phyloP scores from a whole-genome alignment of 331 rosid species.

The Stylosanthes scabra region DNA sequence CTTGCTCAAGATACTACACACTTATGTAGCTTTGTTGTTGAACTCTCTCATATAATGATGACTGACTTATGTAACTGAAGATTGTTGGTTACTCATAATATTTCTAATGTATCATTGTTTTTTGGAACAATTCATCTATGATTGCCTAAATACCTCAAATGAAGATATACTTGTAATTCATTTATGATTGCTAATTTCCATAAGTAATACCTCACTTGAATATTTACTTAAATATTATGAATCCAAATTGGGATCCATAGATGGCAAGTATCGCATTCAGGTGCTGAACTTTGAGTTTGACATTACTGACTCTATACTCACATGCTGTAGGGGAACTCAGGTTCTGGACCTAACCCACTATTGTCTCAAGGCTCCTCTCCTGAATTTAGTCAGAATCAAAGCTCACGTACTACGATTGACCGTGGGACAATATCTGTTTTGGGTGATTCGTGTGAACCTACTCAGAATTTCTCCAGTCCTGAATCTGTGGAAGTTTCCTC shows the following conservation, averaged over 20 bases:
- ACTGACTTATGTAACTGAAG: conserved; percentile 7
- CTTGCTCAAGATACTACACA: neutral
- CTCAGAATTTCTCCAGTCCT: conserved; percentile 72
- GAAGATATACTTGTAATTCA: conserved; percentile 2
- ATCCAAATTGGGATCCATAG: conserved; percentile 2
- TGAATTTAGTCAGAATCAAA: conserved; percentile 51
- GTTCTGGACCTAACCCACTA: conserved; percentile 51
- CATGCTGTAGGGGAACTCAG: conserved; percentile 68
- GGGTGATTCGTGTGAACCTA: conserved; percentile 59
- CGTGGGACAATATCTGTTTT: conserved; percentile 50
- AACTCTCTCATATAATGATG: neutral
- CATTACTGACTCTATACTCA: conserved; percentile 30
- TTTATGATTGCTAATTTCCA: neutral
- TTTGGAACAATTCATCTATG: conserved; percentile 1
- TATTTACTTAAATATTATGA: conserved; percentile 18
- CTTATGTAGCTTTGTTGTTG: conserved; percentile 8
- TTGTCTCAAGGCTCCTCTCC: conserved; percentile 55
- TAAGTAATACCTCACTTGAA: conserved; percentile 5
- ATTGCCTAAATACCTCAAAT: conserved; percentile 3
- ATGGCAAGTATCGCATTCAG: conserved; percentile 12
- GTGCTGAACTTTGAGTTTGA: conserved; percentile 25
- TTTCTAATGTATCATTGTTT: conserved; percentile 16
- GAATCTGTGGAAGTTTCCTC: conserved; percentile 74
- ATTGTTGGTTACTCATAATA: conserved; percentile 8
- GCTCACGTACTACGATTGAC: conserved; percentile 50